Base-by-base conservation (phyloP, 1,284 basidiomycete genomes). In the Naganishia liquefaciens region DNA sequence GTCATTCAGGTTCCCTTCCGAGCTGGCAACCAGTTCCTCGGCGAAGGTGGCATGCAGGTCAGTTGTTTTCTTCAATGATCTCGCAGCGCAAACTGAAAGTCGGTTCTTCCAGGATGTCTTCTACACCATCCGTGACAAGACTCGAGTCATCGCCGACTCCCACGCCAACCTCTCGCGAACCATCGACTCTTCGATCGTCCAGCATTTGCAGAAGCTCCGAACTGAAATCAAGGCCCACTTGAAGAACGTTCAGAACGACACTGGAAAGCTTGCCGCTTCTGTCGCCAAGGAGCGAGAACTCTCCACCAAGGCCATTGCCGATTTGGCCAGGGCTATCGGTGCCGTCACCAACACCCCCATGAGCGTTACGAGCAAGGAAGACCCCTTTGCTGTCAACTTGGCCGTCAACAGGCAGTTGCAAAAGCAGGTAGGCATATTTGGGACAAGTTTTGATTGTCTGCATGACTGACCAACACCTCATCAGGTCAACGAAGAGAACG, bases 241-340 rank as follows among this genome's bases (percentile, higher is more conserved):
- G 77, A 94, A 92, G 90, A 97, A 97, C 74, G 88, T 97, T n/a
- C 93, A 96, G 84, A 95, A 94, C 72, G 93, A 97, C 77, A 97
- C 94, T 0, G 93, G 93, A 39, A 96, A 93, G 80, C 87, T 99
- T 17, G 95, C 95, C 7, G 90, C 91, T 0, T 86, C 84, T 64
- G 96, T 99, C 42, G 94, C 96, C 2, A 90, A 90, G 74, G 95
- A 98, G 80, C 88, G 96, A 58, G 94, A 96, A 77, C 80, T 91
- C 40, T 96, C 93, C 1, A 87, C 89, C 58, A 90, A 87, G 76
- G 82, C 90, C 76, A 90, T 99, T 68, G 87, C 91, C 54, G 92
- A 97, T 70, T 87, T 99, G 40, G 84, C 91, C 9, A 88, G 88
- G 65, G 87, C 87, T 70, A 92, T 98, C 72, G 90, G 91, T 25